Base-by-base conservation (phyloP, 208 protist genomes). In the Trypanosoma grayi region DNA sequence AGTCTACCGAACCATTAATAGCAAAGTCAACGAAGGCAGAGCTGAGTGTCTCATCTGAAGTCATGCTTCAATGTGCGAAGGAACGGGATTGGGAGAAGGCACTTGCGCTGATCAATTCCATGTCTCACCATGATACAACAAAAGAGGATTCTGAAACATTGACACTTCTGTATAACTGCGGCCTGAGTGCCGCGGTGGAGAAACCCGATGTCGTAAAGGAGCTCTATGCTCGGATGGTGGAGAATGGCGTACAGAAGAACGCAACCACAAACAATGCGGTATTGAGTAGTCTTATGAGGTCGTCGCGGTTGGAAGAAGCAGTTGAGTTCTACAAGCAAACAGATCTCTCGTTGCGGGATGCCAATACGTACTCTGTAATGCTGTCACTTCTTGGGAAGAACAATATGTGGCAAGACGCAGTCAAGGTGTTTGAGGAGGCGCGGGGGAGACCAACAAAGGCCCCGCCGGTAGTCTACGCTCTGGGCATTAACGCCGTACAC, bases 161-260 rank as follows among this genome's bases (percentile, higher is more conserved):
- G n/a, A 91, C 85, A 14, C 71, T 95, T n/a, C 34, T 95, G 8
- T 93, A 92, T 72, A 95, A 95, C 56, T 95, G 90, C 46, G 86
- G 82, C 11, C 57, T 95, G 31, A 85, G 82, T 52, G 81, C 90
- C 0, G 77, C 84, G 0, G 81, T 93, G 16, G 84, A 89, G n/a
- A 69, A 79, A 9, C 63, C 72, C 1, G 75, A 84, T 13, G 70
- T 78, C 27, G 70, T 83, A 13, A 72, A 81, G 25, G 37, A 47
- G 13, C 43, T 90, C 0, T 77, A 82, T 36, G 48, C 45, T 14
- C 27, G 68, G 0, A 95, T 95, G 90, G 52, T 57, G 27, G 56
- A 63, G 54, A 64, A 66, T 14, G 63, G 43, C 13, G 74, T 95
- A 13, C 31, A 33, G 4, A 56, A 67, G 2, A 95, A 95, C 53